Evolutionary conservation across 176 grass and related monocot species (phyloP).

Genomic region (Puccinellia tenuiflora): DNA sequence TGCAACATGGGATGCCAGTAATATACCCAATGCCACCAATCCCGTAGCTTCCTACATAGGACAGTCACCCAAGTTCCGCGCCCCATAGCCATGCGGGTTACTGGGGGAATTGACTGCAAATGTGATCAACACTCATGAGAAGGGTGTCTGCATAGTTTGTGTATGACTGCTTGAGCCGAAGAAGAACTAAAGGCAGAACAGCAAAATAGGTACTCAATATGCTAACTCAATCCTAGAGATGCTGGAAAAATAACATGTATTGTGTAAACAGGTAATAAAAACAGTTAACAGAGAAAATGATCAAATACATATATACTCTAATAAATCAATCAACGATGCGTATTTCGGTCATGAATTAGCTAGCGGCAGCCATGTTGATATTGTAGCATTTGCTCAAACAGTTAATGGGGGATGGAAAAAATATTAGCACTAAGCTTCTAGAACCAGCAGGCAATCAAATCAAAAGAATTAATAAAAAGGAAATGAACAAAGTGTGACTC

Average conservation of each 20-base stretch:
- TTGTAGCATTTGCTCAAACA: neutral
- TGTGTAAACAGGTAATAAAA: neutral
- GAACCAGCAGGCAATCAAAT: neutral
- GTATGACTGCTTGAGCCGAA: neutral
- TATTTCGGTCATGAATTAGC: neutral
- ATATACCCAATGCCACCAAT: constrained; percentile 99
- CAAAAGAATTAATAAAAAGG: neutral
- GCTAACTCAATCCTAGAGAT: neutral
- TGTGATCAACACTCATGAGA: constrained; percentile 35
- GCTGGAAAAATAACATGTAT: neutral
- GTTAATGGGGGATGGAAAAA: neutral
- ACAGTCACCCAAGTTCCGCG: constrained; percentile 95
- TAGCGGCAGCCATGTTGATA: neutral
- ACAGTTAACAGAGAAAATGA: neutral
- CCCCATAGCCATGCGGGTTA: constrained; percentile 94
- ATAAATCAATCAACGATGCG: neutral
- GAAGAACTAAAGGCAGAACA: neutral
- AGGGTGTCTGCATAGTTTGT: neutral
- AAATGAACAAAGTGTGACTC: neutral
- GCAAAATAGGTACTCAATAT: neutral
- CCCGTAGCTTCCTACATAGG: constrained; percentile 89
- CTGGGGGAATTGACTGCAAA: constrained; percentile 94
- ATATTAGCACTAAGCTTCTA: neutral
- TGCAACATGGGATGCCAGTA: constrained; percentile 8
- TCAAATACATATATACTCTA: neutral